Percentiles rank a stretch among this genome's conserved stretches.
phyloP scores from a whole-genome alignment of 495 filamentous ascomycete genomes.

The Durotheca rogersii region DNA sequence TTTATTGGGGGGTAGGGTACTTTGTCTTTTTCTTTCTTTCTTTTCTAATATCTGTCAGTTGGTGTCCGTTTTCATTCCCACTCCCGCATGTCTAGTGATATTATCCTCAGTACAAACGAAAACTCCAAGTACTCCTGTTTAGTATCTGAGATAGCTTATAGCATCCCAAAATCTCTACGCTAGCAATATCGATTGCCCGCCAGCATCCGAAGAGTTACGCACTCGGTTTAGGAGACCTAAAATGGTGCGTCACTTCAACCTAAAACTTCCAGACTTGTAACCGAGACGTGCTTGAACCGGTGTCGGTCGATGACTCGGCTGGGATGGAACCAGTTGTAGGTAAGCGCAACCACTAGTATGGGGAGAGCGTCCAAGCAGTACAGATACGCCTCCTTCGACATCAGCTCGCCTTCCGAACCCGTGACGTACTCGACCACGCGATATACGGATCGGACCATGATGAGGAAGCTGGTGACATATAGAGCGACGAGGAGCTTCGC shows the following conservation, averaged over 20 bases:
- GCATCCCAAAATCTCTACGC: no score
- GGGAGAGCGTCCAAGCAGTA: constrained; percentile 58
- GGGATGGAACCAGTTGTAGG: constrained; percentile 50
- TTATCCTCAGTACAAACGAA: no score
- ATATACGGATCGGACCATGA: constrained; percentile 59
- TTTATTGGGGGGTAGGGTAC: no score
- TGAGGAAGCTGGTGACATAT: constrained; percentile 52
- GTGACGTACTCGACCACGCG: constrained; percentile 59
- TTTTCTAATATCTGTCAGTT: no score
- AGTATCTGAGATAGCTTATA: no score
- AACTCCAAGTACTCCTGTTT: no score
- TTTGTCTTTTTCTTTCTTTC: no score
- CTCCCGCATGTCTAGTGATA: no score
- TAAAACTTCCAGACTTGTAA: constrained; percentile 10
- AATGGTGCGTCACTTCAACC: background rate
- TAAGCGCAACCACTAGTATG: constrained; percentile 51
- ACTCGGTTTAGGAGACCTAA: background rate
- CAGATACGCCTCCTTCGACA: constrained; percentile 53
- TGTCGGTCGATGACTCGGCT: constrained; percentile 29
- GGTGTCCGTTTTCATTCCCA: no score
- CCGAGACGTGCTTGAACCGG: background rate
- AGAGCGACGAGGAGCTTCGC: constrained; percentile 52
- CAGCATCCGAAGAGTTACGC: background rate
- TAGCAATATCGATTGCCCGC: no score
- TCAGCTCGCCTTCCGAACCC: constrained; percentile 47